Base-by-base conservation (phyloP, 2,329 filamentous ascomycete species). In the Penicillium paneum region DNA sequence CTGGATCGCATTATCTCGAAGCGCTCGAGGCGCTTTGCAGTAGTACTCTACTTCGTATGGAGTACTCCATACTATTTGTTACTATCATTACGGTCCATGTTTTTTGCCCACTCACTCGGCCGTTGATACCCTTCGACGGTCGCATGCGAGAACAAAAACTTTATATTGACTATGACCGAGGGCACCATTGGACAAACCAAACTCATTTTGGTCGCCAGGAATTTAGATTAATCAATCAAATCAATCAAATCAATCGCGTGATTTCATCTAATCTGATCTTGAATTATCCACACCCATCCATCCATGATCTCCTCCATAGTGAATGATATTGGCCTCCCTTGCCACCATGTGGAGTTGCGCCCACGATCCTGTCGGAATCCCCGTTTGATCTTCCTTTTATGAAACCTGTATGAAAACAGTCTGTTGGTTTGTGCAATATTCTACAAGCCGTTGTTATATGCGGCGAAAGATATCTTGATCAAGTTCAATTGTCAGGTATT, bases 191-290 rank as follows among this genome's bases (percentile, higher is more conserved):
- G n/a, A 8, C 5, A 6, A 34, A 3, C 21, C 39, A 42, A 29
- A 31, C 19, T 6, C 2, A 15, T 24, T 28, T 10, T 8, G n/a
- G n/a, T 13, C n/a, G 10, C 11, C 21, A 5, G 11, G 5, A 8
- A 47, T 7, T 43, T 10, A 17, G 24, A 38, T 42, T 19, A 35
- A 49, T 41, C 26, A 34, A 34, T 49, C 29, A 35, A 13, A 19
- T 32, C 28, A 15, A 50, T 36, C 24, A n/a, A n/a, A n/a, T n/a
- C n/a, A n/a, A n/a, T n/a, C n/a, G n/a, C n/a, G 13, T 19, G 3
- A 19, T 36, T n/a, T 11, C 15, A 50, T 50, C 39, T 50, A 50
- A 44, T 50, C 39, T 35, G 31, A 44, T 50, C n/a, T 35, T 41
- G 19, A 29, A 5, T 31, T n/a, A 40, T 31, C 26, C 28, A 29